Evolutionary conservation across 2,329 filamentous ascomycete species (phyloP).

Genomic region (Boeremia exigua): DNA sequence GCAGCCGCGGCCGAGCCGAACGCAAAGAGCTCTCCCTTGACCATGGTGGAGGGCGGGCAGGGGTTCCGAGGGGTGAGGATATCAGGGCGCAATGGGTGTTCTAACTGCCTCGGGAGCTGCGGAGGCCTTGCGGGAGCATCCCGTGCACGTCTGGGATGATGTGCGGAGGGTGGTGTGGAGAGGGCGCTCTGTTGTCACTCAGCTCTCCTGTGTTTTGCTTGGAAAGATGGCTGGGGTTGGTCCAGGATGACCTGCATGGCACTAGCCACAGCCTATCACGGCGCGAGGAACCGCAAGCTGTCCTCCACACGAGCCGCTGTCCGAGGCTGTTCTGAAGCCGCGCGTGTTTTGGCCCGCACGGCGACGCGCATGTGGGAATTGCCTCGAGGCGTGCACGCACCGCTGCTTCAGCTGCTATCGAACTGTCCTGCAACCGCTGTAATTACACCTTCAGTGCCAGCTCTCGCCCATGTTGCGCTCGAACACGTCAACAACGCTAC

Average conservation of each 20-base stretch:
- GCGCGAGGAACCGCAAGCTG: conserved; percentile 15
- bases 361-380: conserved; percentile 12
- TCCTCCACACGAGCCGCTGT: conserved; percentile 28
- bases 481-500: conserved; percentile 14
- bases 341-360: background rate
- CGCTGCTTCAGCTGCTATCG: background rate
- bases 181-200: conserved; percentile 17
- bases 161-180: conserved; percentile 32
- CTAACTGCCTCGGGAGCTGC: conserved; percentile 34
- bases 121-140: conserved; percentile 41
- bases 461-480: background rate
- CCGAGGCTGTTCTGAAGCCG: conserved; percentile 22
- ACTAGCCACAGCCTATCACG: conserved; percentile 16
- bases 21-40: conserved; percentile 40
- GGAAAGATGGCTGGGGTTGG: conserved; percentile 17
- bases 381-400: background rate
- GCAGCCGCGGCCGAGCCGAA: conserved; percentile 42
- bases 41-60: conserved; percentile 33
- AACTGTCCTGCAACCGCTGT: background rate
- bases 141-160: conserved; percentile 36
- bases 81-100: conserved; percentile 30
- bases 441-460: background rate
- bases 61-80: background rate
- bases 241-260: conserved; percentile 12
- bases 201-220: conserved; percentile 15